phyloP scores from a whole-genome alignment of 805 yeast species.

The Diddensiella transvaalensis region DNA sequence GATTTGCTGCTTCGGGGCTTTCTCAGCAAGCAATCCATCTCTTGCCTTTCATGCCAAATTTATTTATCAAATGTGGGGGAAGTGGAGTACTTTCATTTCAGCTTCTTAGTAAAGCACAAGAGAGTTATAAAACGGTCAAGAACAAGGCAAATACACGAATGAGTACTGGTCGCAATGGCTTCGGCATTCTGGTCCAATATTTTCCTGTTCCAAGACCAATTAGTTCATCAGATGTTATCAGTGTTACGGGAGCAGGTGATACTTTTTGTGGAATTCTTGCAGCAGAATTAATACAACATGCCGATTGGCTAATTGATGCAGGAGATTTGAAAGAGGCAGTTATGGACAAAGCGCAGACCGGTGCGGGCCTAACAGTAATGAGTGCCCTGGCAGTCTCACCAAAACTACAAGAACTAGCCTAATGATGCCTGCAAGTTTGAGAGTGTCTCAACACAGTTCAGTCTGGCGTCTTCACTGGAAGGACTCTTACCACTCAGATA shows the following conservation, averaged over 20 bases:
- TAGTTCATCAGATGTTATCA: slow-evolving; percentile 42
- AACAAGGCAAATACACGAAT: slow-evolving; percentile 1
- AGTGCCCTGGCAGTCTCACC: slow-evolving; percentile 30
- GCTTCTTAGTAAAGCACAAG: slow-evolving; percentile 27
- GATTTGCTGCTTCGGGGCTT: slow-evolving; percentile 36
- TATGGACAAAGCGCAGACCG: slow-evolving; percentile 34
- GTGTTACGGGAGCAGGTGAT: slow-evolving; percentile 91
- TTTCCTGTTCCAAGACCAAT: slow-evolving; percentile 42
- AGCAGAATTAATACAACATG: slow-evolving; percentile 37
- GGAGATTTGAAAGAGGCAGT: slow-evolving; percentile 30
- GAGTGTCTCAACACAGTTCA: slow-evolving; percentile 36
- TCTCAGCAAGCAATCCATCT: slow-evolving; percentile 63
- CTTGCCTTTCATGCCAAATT: slow-evolving; percentile 68
- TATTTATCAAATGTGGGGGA: slow-evolving; percentile 64
- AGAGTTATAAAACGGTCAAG: slow-evolving; percentile 19
- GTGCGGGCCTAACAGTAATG: slow-evolving; percentile 36
- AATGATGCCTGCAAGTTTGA: not conserved
- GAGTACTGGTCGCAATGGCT: slow-evolving; percentile 10
- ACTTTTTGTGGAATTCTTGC: slow-evolving; percentile 65
- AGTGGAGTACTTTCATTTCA: slow-evolving; percentile 54
- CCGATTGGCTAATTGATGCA: slow-evolving; percentile 32
- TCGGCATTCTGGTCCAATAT: slow-evolving; percentile 63
- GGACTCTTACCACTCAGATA: slow-evolving; percentile 71
- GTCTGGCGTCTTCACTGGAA: slow-evolving; percentile 52
- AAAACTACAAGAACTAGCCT: not conserved